Evolutionary conservation across 2,329 filamentous ascomycete species (phyloP), one percentile per base, ranked within the genome.

Genomic region (Aspergillus intermedius): DNA sequence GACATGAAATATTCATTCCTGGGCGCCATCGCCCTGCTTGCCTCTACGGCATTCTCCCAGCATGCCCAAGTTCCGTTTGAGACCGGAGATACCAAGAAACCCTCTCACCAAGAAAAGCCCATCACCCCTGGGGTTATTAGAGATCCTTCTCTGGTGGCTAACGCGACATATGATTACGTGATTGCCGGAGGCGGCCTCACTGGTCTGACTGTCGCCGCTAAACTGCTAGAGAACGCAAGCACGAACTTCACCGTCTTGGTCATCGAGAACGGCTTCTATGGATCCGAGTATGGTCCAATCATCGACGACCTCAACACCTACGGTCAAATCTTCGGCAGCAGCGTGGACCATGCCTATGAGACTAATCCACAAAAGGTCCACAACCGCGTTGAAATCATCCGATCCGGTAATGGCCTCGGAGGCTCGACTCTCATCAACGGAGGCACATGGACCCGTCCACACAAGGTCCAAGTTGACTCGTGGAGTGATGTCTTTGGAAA

Each of bases 401-500:
- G 48, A 9, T 53, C 62, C 7, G 62, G 61, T 17, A 59, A 58
- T 12, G 56, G 60, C 10, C 59, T 65, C 1, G 62, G 61, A 13
- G 62, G 61, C 1, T 63, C 60, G 3, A 65, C 61, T 1, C 49
- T 64, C 10, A 41, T 65, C 28, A 65, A 64, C 21, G 60, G 61
- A 23, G 53, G 50, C 19, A 56, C 61, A 10, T 65, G 61, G 62
- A 65, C 62, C 5, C 52, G 60, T 1, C 61, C 60, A 1, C 49
- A 62, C 45, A 63, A 59, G 37, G 54, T 48, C 1, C 57, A 62
- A 45, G 32, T 59, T 13, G 56, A 62, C 39, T 57, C 57, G 3
- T 62, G 60, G 60, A 56, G 60, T 34, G 47, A 62, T 21, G 61
- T 65, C 5, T 62, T 78, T 3, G 75, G 74, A 0, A 74, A 71